Percentiles rank a stretch among this genome's conserved stretches.
Evolutionary conservation across 2,329 filamentous ascomycete species (phyloP).

Genomic region (Metarhizium rileyi): DNA sequence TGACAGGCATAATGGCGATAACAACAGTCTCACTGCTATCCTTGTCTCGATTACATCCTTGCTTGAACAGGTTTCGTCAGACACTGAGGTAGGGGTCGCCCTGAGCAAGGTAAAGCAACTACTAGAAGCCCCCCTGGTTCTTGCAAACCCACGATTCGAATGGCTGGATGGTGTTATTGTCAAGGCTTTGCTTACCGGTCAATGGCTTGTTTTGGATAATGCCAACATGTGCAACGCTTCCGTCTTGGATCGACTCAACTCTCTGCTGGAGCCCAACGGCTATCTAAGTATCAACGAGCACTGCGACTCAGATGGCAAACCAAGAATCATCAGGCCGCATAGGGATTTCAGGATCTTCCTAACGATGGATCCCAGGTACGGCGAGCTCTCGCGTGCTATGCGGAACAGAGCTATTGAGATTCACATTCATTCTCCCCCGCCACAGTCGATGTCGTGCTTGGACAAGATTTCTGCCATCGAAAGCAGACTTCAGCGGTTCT

Average conservation of each 20-base stretch:
- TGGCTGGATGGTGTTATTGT: slow-evolving; percentile 94
- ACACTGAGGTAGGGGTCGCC: slow-evolving; percentile 35
- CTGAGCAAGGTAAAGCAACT: slow-evolving; percentile 40
- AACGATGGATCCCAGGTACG: slow-evolving; percentile 84
- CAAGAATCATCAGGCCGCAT: slow-evolving; percentile 72
- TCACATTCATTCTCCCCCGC: slow-evolving; percentile 48
- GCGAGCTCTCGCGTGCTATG: slow-evolving; percentile 93
- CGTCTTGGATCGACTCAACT: slow-evolving; percentile 89
- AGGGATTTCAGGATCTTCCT: slow-evolving; percentile 84
- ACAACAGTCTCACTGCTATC: slow-evolving; percentile 27
- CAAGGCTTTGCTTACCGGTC: slow-evolving; percentile 72
- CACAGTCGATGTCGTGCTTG: slow-evolving; percentile 22
- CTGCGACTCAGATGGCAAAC: slow-evolving; percentile 69
- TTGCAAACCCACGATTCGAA: slow-evolving; percentile 76
- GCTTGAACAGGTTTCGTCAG: slow-evolving; percentile 29
- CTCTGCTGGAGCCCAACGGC: slow-evolving; percentile 82
- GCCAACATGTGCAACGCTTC: slow-evolving; percentile 94
- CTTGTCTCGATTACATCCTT: slow-evolving; percentile 29
- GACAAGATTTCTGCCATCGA: slow-evolving; percentile 38
- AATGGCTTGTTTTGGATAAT: slow-evolving; percentile 94
- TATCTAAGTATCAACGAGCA: slow-evolving; percentile 89
- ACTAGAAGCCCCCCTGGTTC: slow-evolving; percentile 41
- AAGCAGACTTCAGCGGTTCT: slow-evolving; percentile 38
- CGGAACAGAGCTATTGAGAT: slow-evolving; percentile 90
- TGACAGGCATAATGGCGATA: slow-evolving; percentile 30